phyloP scores from a whole-genome alignment of 176 grass and related monocot species.

The barley (Hordeum vulgare) region MorexV3_pseudomolecules_assembly NC_058519.1:544206113-544206612 shows the following conservation, averaged over 20 bases:
- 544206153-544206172: neutral
- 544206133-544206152: neutral
- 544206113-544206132: neutral
- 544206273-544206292: neutral
- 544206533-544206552: neutral
- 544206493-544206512: neutral
- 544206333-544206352: neutral
- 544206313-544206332: neutral
- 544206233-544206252: neutral
- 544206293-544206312: neutral
- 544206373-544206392: neutral
- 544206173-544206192: neutral
- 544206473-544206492: neutral
- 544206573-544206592: neutral
- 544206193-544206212: neutral
- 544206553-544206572: neutral
- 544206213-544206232: neutral
- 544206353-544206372: neutral
- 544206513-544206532: neutral
- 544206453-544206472: neutral
- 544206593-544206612: neutral
- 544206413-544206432: neutral
- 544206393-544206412: neutral
- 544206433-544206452: neutral
- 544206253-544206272: neutral